A percentile compares a stretch with the other conserved stretches of the same genome.
phyloP scores from a whole-genome alignment of 2,329 filamentous ascomycete species.

The Colletotrichum cordylinicola region DNA sequence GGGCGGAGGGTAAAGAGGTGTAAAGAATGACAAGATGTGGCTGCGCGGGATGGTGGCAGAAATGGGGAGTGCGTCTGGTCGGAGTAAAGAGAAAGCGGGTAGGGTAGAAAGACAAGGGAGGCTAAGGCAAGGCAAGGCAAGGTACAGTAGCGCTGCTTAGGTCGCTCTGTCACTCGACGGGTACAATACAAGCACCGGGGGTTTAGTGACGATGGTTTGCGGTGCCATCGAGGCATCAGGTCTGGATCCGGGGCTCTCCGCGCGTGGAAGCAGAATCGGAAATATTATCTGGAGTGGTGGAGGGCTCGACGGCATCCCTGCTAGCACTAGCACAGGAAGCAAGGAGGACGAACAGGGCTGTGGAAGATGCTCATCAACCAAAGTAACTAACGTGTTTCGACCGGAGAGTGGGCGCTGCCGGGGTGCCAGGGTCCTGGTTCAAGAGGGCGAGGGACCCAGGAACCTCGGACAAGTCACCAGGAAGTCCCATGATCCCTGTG shows the following conservation, averaged over 20 bases:
- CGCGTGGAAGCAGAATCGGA: constrained; percentile 51
- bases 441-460: constrained; percentile 8
- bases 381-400: constrained; percentile 47
- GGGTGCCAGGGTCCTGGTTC: constrained; percentile 22
- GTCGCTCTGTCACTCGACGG: constrained; percentile 29
- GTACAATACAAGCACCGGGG: constrained; percentile 33
- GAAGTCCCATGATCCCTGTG: constrained; percentile 21
- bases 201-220: constrained; percentile 37
- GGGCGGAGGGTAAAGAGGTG: constrained; percentile 2
- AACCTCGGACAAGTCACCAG: constrained; percentile 23
- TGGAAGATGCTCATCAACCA: constrained; percentile 40
- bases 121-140: constrained; percentile 27
- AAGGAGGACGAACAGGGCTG: constrained; percentile 42
- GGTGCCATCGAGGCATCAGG: constrained; percentile 22
- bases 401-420: constrained; percentile 38
- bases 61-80: constrained; percentile 6
- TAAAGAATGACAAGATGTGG: constrained; percentile 9
- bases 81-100: constrained; percentile 24
- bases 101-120: constrained; percentile 27
- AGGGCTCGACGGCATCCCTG: constrained; percentile 34
- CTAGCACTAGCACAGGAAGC: constrained; percentile 35
- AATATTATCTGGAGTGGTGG: constrained; percentile 49
- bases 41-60: constrained; percentile 14
- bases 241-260: constrained; percentile 46
- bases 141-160: constrained; percentile 33